Percentiles rank a stretch among this genome's conserved stretches.
phyloP scores from a whole-genome alignment of 306 rosid genomes.

The Castanea sativa region DNA sequence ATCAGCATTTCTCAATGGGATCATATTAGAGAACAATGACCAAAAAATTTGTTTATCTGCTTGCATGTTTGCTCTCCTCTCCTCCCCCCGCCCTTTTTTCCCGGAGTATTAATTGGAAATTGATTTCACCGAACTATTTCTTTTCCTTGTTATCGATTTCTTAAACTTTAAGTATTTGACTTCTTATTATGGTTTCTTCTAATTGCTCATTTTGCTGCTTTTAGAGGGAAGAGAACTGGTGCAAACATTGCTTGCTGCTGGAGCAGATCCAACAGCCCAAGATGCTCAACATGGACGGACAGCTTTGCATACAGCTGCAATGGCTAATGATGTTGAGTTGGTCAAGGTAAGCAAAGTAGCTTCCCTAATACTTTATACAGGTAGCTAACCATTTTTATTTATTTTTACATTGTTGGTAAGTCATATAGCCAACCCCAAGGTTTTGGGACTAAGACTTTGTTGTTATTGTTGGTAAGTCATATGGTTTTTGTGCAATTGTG shows the following conservation, averaged over 20 bases:
- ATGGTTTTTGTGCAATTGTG: background rate
- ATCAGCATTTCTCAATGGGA: background rate
- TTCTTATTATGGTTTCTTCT: slow-evolving; percentile 5
- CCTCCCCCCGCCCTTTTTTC: too few relatives aligned
- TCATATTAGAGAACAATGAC: background rate
- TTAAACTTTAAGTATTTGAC: background rate
- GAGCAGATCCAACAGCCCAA: slow-evolving; percentile 90
- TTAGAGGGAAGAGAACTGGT: slow-evolving; percentile 95
- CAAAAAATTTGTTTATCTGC: too few relatives aligned
- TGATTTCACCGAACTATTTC: background rate
- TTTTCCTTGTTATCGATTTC: background rate
- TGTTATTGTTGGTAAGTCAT: slow-evolving; percentile 9
- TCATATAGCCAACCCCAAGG: background rate
- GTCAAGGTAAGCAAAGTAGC: slow-evolving; percentile 57
- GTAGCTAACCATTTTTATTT: slow-evolving; percentile 10
- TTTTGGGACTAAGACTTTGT: too few relatives aligned
- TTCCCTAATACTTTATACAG: slow-evolving; percentile 15
- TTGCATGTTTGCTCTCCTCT: too few relatives aligned
- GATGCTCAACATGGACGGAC: slow-evolving; percentile 93
- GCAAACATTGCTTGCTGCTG: slow-evolving; percentile 79
- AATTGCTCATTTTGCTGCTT: slow-evolving; percentile 16
- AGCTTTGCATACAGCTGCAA: slow-evolving; percentile 90
- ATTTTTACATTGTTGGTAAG: slow-evolving; percentile 10
- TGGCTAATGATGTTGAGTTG: slow-evolving; percentile 86
- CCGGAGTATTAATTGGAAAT: background rate